Base-by-base conservation (phyloP, 768 basidiomycete species). In the Gautieria morchelliformis region DNA sequence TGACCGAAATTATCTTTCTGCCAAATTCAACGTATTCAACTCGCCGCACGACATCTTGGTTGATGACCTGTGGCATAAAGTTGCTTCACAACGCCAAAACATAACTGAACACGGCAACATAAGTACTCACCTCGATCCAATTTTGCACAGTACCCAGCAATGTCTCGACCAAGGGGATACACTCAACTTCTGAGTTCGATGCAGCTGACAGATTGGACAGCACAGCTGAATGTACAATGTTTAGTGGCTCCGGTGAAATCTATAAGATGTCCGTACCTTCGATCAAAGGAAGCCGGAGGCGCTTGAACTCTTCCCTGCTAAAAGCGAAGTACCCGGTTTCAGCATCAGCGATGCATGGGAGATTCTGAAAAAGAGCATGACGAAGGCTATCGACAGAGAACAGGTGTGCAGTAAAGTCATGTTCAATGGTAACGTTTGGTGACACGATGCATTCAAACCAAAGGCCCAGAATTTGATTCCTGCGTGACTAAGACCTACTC, bases 331-430 rank as follows among this genome's bases (percentile, higher is more conserved):
- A 17, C 22, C 33, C 49, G 7, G 39, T 40, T 17, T n/a, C 30
- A 8, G 44, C 24, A 30, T 48, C 56, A 19, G 39, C 33, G 27
- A 22, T 14, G 45, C 22, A 44, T 20, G 58, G 57, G 5, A 60
- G 20, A 40, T 60, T 47, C n/a, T 40, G 27, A 8, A 73, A 61
- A 4, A 73, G 52, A 2, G 65, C 62, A 66, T 89, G 83, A 10
- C 70, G 75, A 10, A 78, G 65, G 39, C 75, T 73, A 56, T 82
- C 83, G n/a, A 83, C 70, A 9, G 78, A 75, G 35, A 89, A 69
- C n/a, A 90, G 63, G 27, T 77, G 64, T 2, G 78, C 70, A 10
- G 79, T 66, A 59, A 81, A 89, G 58, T 83, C 76, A 56, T 79
- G 78, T 65, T 87, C 85, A 24, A 80, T 71, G 0, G 76, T 77